Conservation (phyloP, 2,329 filamentous ascomycete genomes). For the Didymella lethalis region DNA sequence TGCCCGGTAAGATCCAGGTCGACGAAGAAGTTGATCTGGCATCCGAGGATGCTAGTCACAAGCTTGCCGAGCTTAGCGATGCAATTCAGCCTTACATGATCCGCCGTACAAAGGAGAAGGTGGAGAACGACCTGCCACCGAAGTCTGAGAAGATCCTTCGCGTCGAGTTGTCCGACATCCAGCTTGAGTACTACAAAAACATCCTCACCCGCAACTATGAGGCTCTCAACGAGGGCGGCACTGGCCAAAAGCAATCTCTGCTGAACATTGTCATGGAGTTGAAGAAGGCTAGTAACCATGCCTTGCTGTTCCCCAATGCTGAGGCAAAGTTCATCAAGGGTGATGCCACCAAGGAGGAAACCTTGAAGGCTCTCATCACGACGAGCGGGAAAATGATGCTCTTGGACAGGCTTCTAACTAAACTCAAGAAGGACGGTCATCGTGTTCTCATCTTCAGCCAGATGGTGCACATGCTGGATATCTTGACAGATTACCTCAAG, state of each 20-base stretch:
- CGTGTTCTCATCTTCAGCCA: constrained; percentile 98
- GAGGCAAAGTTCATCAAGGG: constrained; percentile 88
- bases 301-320: constrained; percentile 95
- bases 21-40: constrained; percentile 90
- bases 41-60: constrained; percentile 81
- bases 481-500: constrained; percentile 91
- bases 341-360: constrained; percentile 83
- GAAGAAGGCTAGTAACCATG: constrained; percentile 98
- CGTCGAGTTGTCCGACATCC: constrained; percentile 94
- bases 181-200: constrained; percentile 98
- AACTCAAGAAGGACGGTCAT: constrained; percentile 91
- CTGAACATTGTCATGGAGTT: constrained; percentile 99
- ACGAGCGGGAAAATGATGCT: constrained; percentile 99
- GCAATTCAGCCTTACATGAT: constrained; percentile 94
- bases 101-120: constrained; percentile 94
- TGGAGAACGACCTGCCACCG: constrained; percentile 93
- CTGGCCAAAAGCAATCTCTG: constrained; percentile 91
- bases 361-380: constrained; percentile 90
- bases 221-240: constrained; percentile 87
- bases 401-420: constrained; percentile 90
- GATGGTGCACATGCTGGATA: constrained; percentile 99
- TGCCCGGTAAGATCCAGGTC: constrained; percentile 90
- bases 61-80: constrained; percentile 83
- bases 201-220: constrained; percentile 97
- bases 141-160: constrained; percentile 99